Evolutionary conservation across 192 early-diverging fungal species (phyloP).

Genomic region (Mycoemilia scoparia): DNA sequence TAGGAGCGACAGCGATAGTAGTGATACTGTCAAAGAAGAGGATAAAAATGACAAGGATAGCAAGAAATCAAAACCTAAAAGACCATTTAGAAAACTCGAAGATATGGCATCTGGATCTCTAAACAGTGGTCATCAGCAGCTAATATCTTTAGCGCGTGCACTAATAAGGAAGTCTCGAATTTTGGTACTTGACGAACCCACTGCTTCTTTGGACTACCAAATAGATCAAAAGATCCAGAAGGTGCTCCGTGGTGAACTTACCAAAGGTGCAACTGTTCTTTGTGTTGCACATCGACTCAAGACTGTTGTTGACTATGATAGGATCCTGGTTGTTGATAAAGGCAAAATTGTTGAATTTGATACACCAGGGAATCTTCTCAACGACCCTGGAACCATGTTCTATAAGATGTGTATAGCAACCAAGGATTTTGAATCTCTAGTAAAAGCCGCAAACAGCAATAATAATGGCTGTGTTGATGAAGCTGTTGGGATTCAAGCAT

Average conservation of each 20-base stretch:
- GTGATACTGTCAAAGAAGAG: not conserved
- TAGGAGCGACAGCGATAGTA: slow-evolving; percentile 19
- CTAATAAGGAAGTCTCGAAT: slow-evolving; percentile 42
- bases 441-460: too few relatives aligned
- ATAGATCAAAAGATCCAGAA: slow-evolving; percentile 71
- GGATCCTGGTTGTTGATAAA: slow-evolving; percentile 57
- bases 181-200: slow-evolving; percentile 72
- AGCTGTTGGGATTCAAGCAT: too few relatives aligned
- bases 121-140: slow-evolving; percentile 44
- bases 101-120: slow-evolving; percentile 18
- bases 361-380: slow-evolving; percentile 46
- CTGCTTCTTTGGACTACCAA: slow-evolving; percentile 64
- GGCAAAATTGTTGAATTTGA: slow-evolving; percentile 69
- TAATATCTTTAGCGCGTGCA: slow-evolving; percentile 55
- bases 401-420: slow-evolving; percentile 60
- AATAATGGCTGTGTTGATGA: too few relatives aligned
- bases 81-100: too few relatives aligned
- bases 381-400: slow-evolving; percentile 38
- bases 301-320: slow-evolving; percentile 71
- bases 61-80: too few relatives aligned
- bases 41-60: slow-evolving; percentile 5
- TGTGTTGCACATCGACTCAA: slow-evolving; percentile 77
- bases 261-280: slow-evolving; percentile 47
- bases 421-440: too few relatives aligned
- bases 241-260: slow-evolving; percentile 60